Base-by-base conservation (phyloP, 345 rosid species). In the sweet orange (Citrus sinensis) region DNA sequence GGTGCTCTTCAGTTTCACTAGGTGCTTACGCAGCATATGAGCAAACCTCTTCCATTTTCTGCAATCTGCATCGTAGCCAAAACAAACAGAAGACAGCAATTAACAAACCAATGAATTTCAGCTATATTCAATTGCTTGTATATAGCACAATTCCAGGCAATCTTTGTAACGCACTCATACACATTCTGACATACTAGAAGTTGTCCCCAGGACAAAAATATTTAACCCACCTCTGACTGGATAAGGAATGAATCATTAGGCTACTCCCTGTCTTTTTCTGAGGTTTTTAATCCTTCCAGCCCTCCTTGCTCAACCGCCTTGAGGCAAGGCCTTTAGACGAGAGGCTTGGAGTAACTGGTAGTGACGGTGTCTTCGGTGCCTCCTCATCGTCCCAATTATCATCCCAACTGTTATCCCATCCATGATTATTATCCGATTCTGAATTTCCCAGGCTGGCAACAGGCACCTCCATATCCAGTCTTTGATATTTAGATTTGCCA, bases 371-470 rank as follows among this genome's bases (percentile, higher is more conserved):
- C 82, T 79, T 80, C 0, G 92, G 92, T 22, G 92, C 91, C 80
- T 94, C 95, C 80, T 92, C 95, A 6, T 90, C 96, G 2, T 82
- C 97, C 97, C 95, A 94, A 81, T 82, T 88, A 80, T 94, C 91
- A 70, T 87, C 93, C 97, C 97, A 94, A n/a, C 82, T 85, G 78
- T 87, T 84, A 72, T 94, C 86, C 95, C 97, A 92, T 60, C 90
- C 95, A n/a, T 89, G 90, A 68, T 78, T 73, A 27, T n/a, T 49
- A 39, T 81, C 85, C 0, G 74, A 69, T 14, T 86, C 90, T 42
- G 83, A n/a, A 71, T 83, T 85, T 29, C 14, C 59, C 9, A 27
- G 76, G 61, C 25, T 80, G 0, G 90, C 81, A 35, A 88, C 83
- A 2, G 97, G 95, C 72, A 94, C 77, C 76, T 86, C 93, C 89